These are phyloP conservation scores for Entamoeba dispar DNA, from an alignment of 208 protist genomes.

Conservation along the genomic window DNA sequence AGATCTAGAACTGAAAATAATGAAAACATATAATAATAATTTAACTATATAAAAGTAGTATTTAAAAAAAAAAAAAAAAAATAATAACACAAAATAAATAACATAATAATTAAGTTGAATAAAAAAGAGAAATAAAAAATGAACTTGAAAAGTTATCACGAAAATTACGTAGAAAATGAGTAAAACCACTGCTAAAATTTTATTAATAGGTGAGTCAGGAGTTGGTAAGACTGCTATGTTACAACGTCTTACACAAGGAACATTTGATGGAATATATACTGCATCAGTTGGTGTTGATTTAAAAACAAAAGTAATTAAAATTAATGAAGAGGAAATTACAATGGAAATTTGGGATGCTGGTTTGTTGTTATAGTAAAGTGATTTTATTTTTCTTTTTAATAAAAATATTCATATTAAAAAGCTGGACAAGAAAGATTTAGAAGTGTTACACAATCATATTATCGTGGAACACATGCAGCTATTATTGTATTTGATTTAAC, in stretches of 20 bases:
- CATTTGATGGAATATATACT: background rate
- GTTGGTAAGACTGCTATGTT: background rate
- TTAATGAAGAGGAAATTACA: background rate
- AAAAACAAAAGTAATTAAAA: background rate
- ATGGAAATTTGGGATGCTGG: background rate
- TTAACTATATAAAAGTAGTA: too few relatives aligned
- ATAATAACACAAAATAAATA: too few relatives aligned
- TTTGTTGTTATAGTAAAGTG: background rate
- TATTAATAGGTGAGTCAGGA: background rate
- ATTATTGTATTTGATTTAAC: slow-evolving; percentile 53
- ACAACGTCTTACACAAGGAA: background rate
- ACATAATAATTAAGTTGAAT: too few relatives aligned
- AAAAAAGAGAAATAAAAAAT: too few relatives aligned
- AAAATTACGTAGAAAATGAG: background rate
- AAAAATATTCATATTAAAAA: background rate
- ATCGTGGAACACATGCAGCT: slow-evolving; percentile 85
- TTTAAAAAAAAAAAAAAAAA: too few relatives aligned
- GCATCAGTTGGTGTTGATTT: background rate
- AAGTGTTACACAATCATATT: slow-evolving; percentile 85
- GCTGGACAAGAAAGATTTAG: slow-evolving; percentile 96
- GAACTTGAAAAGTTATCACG: too few relatives aligned
- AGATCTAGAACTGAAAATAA: too few relatives aligned
- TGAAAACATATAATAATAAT: too few relatives aligned
- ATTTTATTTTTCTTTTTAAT: background rate
- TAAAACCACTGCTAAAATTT: background rate